Evolutionary conservation across 2,329 filamentous ascomycete species (phyloP), one percentile per base, ranked within the genome.

Genomic region (Colletotrichum ledebouriae): DNA sequence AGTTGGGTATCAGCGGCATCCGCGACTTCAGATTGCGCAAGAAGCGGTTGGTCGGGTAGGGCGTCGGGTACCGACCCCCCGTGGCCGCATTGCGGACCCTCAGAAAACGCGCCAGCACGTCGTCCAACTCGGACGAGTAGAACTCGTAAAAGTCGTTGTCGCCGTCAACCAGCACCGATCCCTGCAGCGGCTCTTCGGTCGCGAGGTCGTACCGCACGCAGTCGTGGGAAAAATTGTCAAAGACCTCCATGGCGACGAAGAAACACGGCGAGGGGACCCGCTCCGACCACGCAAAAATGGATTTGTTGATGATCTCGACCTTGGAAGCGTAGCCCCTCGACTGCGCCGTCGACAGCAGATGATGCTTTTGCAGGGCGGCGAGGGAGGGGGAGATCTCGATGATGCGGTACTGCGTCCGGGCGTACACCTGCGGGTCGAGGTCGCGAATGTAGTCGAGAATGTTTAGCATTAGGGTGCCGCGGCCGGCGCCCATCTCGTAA

Each of bases 221-320:
- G 81, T 99, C 96, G 82, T 99, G 97, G 41, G 94, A 90, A 78
- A 99, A 98, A 82, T 99, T 99, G 84, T 99, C 96, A 76, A 98
- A 97, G 72, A 99, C 96, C 81, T 99, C 96, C 80, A 99, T 92
- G 50, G 95, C 96, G 47, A 99, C 88, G 84, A 99, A 98, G 85
- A 97, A 99, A 83, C 96, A 98, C 0, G 95, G 96, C 3, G 91
- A 92, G 9, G 94, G 91, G n/a, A 98, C 93, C 72, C 92, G 93
- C 53, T 88, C 88, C 72, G 91, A 84, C 95, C 96, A 99, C 79
- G 97, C 94, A 76, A 99, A 98, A 76, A 99, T 92, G 75, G 93
- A 97, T 73, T 90, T 89, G 82, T 98, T 98, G 80, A 98, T 90
- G 77, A 99, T 97, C 74, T 97, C 93, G 63, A 98, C 94, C 76